A percentile compares a stretch with the other conserved stretches of the same genome.
These are phyloP conservation scores for Fusarium transvaalense DNA, from an alignment of 2,329 filamentous ascomycete species.

Conservation along the genomic window DNA sequence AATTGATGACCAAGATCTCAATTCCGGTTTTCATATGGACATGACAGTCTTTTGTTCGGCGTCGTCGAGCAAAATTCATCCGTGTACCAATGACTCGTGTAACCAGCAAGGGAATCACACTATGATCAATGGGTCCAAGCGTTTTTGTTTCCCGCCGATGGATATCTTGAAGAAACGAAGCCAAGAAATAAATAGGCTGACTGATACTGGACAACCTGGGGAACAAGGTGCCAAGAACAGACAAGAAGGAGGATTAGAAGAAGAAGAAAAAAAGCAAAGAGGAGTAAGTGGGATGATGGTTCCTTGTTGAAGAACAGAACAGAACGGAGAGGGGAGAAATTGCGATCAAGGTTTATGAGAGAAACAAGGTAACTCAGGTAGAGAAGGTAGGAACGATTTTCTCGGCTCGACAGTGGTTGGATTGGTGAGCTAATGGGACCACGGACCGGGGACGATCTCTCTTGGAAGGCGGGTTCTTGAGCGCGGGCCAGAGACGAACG, in stretches of 20 bases:
- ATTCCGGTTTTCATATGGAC: background rate
- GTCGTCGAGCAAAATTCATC: constrained; percentile 20
- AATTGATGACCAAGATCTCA: background rate
- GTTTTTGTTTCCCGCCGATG: constrained; percentile 5
- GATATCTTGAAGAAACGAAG: background rate
- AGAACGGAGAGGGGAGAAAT: constrained; percentile 27
- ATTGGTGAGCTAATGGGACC: constrained; percentile 26
- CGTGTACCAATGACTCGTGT: constrained; percentile 28
- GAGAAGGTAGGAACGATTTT: constrained; percentile 8
- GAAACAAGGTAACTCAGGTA: constrained; percentile 20
- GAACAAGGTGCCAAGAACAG: background rate
- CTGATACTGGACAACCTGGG: background rate
- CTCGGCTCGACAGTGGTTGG: constrained; percentile 19
- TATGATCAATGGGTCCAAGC: constrained; percentile 11
- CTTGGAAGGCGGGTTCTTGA: constrained; percentile 5
- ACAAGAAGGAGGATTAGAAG: background rate
- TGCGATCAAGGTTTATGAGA: constrained; percentile 27
- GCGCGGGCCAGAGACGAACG: constrained; percentile 7
- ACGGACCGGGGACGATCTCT: constrained; percentile 33
- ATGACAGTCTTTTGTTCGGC: constrained; percentile 10
- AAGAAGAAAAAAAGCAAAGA: constrained; percentile 10
- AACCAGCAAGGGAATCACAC: constrained; percentile 9
- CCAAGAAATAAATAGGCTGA: background rate
- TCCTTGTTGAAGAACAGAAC: constrained; percentile 1
- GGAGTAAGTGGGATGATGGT: background rate